Conservation (phyloP, 2,329 filamentous ascomycete species). For the Pseudocercospora vitis region DNA sequence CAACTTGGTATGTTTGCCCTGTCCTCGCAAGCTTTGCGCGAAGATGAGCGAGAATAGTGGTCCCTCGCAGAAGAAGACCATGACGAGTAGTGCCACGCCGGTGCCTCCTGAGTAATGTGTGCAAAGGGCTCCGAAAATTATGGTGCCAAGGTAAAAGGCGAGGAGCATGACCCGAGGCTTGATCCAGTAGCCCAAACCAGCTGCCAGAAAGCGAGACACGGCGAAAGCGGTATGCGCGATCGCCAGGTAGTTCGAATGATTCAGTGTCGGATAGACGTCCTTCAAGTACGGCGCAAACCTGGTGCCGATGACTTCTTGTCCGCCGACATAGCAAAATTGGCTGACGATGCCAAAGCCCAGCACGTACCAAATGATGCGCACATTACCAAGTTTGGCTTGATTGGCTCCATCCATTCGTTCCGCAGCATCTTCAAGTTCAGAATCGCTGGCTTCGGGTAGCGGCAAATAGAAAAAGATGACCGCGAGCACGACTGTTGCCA, state of each 20-base stretch:
- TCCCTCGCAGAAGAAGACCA: conserved; percentile 61
- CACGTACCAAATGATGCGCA: conserved; percentile 58
- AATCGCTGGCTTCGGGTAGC: conserved; percentile 62
- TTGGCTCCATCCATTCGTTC: conserved; percentile 54
- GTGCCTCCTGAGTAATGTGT: conserved; percentile 51
- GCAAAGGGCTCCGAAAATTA: conserved; percentile 53
- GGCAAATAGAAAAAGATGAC: conserved; percentile 62
- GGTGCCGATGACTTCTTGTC: conserved; percentile 57
- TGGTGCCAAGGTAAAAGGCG: conserved; percentile 53
- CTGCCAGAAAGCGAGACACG: conserved; percentile 57
- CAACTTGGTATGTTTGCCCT: conserved; percentile 59
- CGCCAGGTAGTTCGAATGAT: conserved; percentile 48
- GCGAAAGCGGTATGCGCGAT: conserved; percentile 61
- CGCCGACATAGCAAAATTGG: conserved; percentile 62
- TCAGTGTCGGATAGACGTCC: conserved; percentile 40
- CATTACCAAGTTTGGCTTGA: conserved; percentile 44
- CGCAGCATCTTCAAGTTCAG: conserved; percentile 58
- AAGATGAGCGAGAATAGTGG: conserved; percentile 61
- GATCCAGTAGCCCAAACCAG: conserved; percentile 54
- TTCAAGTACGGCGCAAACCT: conserved; percentile 49
- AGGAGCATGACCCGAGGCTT: conserved; percentile 60
- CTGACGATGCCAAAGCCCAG: conserved; percentile 56
- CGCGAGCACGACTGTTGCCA: conserved; percentile 60
- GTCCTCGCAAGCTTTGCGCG: conserved; percentile 58
- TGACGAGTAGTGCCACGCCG: conserved; percentile 50